These are phyloP conservation scores for Sugiyamaella mastotermitis DNA, from an alignment of 805 yeast genomes.

Conservation along the genomic window DNA sequence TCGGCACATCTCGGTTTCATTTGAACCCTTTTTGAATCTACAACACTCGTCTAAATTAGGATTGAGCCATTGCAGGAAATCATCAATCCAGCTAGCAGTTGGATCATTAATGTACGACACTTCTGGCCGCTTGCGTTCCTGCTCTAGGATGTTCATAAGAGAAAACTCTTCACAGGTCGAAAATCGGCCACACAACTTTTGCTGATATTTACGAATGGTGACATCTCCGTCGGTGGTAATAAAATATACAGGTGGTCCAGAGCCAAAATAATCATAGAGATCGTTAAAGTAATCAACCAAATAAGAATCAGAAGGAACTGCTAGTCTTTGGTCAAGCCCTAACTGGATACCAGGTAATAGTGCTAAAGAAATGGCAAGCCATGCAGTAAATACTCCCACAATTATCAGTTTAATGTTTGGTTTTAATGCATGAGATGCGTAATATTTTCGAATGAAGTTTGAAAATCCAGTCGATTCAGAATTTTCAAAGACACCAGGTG, in stretches of 20 bases:
- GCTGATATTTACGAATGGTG: constrained; percentile 57
- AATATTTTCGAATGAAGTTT: constrained; percentile 38
- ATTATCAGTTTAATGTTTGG: constrained; percentile 43
- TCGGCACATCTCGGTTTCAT: constrained; percentile 52
- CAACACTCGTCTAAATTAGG: constrained; percentile 88
- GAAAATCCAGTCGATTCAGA: constrained; percentile 26
- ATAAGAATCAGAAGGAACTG: constrained; percentile 79
- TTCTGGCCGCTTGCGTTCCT: constrained; percentile 66
- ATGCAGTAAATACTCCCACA: constrained; percentile 46
- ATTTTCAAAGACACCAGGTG: constrained; percentile 13
- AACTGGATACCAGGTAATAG: constrained; percentile 62
- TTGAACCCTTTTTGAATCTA: constrained; percentile 48
- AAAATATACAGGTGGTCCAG: constrained; percentile 90
- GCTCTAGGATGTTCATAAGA: constrained; percentile 72
- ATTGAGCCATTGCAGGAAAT: constrained; percentile 77
- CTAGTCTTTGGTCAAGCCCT: constrained; percentile 87
- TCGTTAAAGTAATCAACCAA: constrained; percentile 76
- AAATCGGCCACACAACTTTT: constrained; percentile 78
- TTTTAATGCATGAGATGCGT: constrained; percentile 56
- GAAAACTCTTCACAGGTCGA: constrained; percentile 78
- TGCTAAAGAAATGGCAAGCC: constrained; percentile 66
- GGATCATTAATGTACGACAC: constrained; percentile 72
- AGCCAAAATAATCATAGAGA: constrained; percentile 62
- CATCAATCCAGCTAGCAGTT: constrained; percentile 89
- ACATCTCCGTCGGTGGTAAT: constrained; percentile 67